A percentile compares a stretch with the other conserved stretches of the same genome.
phyloP scores from a whole-genome alignment of 371 early-diverging fungal species.

The Mucor racemosus region DNA sequence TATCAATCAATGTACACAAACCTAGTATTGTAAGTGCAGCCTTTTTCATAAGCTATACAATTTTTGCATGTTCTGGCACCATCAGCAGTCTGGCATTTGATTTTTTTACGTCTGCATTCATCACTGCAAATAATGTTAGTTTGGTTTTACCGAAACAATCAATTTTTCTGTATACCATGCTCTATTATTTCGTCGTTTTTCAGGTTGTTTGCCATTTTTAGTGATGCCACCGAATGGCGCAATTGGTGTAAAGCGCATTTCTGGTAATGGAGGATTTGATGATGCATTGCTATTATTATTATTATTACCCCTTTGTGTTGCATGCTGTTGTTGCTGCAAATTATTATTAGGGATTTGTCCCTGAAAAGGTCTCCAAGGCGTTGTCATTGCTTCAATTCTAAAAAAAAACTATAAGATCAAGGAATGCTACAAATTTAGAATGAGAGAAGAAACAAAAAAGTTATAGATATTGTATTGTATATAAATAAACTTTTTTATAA shows the following conservation, averaged over 20 bases:
- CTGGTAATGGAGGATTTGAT: not conserved
- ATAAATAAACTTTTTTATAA: not conserved
- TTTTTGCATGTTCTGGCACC: conserved; percentile 25
- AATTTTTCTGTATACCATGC: not conserved
- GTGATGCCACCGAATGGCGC: conserved; percentile 1
- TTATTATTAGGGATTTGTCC: not conserved
- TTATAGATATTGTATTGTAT: not conserved
- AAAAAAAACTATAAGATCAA: not conserved
- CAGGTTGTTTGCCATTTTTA: not conserved
- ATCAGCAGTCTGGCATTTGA: conserved; percentile 22
- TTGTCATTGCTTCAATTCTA: not conserved
- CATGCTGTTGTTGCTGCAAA: too few relatives aligned
- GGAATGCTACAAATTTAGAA: not conserved
- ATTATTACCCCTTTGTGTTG: not conserved
- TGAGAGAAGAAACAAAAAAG: not conserved
- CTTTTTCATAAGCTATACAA: conserved; percentile 20
- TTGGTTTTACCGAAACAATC: not conserved
- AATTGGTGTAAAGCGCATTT: conserved; percentile 7
- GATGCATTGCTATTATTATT: not conserved
- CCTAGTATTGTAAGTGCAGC: conserved; percentile 29
- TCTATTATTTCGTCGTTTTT: not conserved
- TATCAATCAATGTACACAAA: not conserved
- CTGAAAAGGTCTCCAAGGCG: not conserved
- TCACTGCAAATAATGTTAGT: conserved; percentile 19
- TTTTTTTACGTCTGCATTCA: conserved; percentile 31